Conservation (phyloP, 2,329 filamentous ascomycete genomes). For the Canariomyces notabilis region DNA sequence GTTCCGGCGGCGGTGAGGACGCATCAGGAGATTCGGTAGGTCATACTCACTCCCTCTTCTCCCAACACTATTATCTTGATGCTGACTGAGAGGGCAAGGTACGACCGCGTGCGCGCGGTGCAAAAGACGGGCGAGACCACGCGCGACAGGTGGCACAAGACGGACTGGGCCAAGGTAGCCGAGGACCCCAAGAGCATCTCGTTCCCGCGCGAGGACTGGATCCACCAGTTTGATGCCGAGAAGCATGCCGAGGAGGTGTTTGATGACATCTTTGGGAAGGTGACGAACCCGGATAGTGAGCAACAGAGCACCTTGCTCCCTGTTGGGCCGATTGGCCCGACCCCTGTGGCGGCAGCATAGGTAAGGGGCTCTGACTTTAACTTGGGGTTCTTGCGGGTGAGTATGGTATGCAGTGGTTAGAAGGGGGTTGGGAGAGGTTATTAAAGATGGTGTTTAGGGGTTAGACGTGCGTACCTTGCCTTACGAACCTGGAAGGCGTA, state of each 20-base stretch:
- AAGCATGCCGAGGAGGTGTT: conserved; percentile 37
- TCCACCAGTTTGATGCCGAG: conserved; percentile 48
- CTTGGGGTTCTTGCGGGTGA: too few relatives aligned
- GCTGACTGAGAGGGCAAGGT: conserved; percentile 23
- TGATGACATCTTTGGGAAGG: conserved; percentile 29
- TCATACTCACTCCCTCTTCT: background rate
- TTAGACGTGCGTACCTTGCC: too few relatives aligned
- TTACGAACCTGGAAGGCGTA: too few relatives aligned
- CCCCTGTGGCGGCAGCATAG: conserved; percentile 13
- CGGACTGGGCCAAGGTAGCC: conserved; percentile 46
- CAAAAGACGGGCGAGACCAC: conserved; percentile 49
- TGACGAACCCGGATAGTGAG: conserved; percentile 15
- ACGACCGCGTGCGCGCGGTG: conserved; percentile 42
- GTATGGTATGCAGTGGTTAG: too few relatives aligned
- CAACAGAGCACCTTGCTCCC: conserved; percentile 10
- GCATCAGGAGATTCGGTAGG: conserved; percentile 40
- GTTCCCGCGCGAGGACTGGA: conserved; percentile 48
- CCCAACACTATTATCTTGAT: conserved; percentile 7
- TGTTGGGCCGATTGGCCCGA: conserved; percentile 15
- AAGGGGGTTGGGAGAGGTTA: too few relatives aligned
- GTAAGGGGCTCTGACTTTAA: too few relatives aligned
- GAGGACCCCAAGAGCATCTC: conserved; percentile 43
- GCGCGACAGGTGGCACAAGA: conserved; percentile 51
- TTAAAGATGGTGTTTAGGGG: too few relatives aligned
- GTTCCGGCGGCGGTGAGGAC: conserved; percentile 38